Conservation (phyloP, 75 land plant species). For the Sequoia sempervirens region DNA sequence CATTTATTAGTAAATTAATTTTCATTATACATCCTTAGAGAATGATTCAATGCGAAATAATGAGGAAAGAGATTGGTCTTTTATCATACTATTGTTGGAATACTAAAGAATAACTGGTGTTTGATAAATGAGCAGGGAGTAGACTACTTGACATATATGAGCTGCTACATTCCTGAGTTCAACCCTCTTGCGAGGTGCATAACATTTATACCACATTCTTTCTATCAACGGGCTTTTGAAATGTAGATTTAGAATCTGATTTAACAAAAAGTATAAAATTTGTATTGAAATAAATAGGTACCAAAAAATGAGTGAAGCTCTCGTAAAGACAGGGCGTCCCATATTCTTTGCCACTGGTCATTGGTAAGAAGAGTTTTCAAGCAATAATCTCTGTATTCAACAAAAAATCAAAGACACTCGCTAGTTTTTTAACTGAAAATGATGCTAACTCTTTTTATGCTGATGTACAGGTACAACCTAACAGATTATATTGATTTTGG, state of each 20-base stretch:
- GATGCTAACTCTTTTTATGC: background rate
- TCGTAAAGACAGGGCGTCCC: slow-evolving; percentile 56
- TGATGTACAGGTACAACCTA: background rate
- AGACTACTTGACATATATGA: slow-evolving; percentile 86
- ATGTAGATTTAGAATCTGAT: background rate
- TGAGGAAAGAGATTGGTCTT: slow-evolving; percentile 1
- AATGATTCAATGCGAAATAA: background rate
- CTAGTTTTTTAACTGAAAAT: background rate
- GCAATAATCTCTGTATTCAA: background rate
- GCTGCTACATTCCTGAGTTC: slow-evolving; percentile 46
- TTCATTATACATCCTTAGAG: background rate
- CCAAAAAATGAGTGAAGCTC: slow-evolving; percentile 63
- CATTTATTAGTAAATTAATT: too few relatives aligned
- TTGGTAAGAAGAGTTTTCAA: slow-evolving; percentile 41
- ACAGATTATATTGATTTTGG: slow-evolving; percentile 17
- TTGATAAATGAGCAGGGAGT: slow-evolving; percentile 43
- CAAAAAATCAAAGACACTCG: background rate
- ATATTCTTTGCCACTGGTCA: slow-evolving; percentile 79
- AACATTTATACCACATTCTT: background rate
- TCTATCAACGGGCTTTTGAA: background rate
- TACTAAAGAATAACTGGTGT: background rate
- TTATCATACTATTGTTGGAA: background rate
- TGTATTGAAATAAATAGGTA: slow-evolving; percentile 31
- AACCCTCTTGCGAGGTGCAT: slow-evolving; percentile 26
- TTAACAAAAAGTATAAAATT: background rate